phyloP scores from a whole-genome alignment of 73 alveolate species.

The Tetrahymena thermophila region DNA sequence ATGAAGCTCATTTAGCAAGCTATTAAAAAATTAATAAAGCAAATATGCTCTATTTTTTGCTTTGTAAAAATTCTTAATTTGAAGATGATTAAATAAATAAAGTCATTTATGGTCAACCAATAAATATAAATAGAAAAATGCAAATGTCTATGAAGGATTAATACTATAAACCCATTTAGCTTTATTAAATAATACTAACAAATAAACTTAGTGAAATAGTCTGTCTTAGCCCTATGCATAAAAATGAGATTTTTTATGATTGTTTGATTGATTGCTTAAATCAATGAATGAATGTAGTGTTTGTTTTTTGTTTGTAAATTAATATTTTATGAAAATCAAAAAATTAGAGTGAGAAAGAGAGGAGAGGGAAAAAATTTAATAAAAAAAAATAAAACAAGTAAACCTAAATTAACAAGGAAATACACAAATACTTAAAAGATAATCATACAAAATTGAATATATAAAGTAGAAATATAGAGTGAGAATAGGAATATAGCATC shows the following conservation, averaged over 20 bases:
- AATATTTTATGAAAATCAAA: not conserved
- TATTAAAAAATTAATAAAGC: not conserved
- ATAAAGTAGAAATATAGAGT: not conserved
- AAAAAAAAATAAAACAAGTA: not conserved
- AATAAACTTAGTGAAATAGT: not conserved
- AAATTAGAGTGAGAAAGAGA: not conserved
- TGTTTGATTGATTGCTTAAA: not conserved
- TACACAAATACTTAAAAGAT: not conserved
- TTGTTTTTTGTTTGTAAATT: not conserved
- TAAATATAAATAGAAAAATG: not conserved
- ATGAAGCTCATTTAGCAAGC: not conserved
- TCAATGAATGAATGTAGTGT: not conserved
- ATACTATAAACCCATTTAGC: not conserved
- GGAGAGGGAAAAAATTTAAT: not conserved
- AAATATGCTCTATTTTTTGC: not conserved
- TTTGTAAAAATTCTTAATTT: not conserved
- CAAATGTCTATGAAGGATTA: not conserved
- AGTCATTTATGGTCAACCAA: not conserved
- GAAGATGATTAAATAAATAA: not conserved
- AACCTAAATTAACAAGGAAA: not conserved
- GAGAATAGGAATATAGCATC: not conserved
- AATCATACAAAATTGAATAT: not conserved
- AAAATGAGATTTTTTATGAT: not conserved
- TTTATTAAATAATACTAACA: too few relatives aligned
- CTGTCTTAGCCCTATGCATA: not conserved